Evolutionary conservation across 1,284 basidiomycete species (phyloP).

Genomic region (Entoloma clypeatum): DNA sequence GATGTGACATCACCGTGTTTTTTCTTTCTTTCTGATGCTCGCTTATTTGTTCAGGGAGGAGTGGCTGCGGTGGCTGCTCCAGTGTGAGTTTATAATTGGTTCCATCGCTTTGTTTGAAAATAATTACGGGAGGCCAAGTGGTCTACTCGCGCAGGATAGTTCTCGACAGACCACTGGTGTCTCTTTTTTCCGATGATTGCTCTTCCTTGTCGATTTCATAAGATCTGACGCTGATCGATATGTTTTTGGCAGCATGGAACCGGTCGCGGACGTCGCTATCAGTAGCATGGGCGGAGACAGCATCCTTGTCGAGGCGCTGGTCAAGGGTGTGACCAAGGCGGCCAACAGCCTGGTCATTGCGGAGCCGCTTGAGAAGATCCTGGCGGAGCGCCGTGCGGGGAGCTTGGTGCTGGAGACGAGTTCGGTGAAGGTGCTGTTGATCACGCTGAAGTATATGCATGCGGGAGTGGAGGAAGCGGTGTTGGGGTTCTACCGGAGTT

Average conservation of each 20-base stretch:
- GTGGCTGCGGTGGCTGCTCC: constrained; percentile 47
- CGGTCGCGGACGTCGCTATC: constrained; percentile 50
- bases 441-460: constrained; percentile 61
- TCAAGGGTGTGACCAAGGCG: no score
- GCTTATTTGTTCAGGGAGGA: constrained; percentile 41
- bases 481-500: constrained; percentile 59
- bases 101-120: constrained; percentile 3
- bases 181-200: no score
- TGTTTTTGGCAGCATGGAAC: constrained; percentile 50
- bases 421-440: constrained; percentile 50
- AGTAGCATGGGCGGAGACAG: no score
- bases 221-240: no score
- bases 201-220: no score
- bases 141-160: no score
- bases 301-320: no score
- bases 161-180: no score
- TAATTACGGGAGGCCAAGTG: neutral
- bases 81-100: constrained; percentile 24
- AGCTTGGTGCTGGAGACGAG: no score
- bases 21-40: neutral
- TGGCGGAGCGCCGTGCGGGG: constrained; percentile 56
- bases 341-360: no score
- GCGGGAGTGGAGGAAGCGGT: constrained; percentile 55
- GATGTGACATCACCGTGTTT: constrained; percentile 4
- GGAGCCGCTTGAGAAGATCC: constrained; percentile 51